A percentile compares a stretch with the other conserved stretches of the same genome.
phyloP scores from a whole-genome alignment of 805 yeast species.

The Wickerhamomyces subpelliculosus region DNA sequence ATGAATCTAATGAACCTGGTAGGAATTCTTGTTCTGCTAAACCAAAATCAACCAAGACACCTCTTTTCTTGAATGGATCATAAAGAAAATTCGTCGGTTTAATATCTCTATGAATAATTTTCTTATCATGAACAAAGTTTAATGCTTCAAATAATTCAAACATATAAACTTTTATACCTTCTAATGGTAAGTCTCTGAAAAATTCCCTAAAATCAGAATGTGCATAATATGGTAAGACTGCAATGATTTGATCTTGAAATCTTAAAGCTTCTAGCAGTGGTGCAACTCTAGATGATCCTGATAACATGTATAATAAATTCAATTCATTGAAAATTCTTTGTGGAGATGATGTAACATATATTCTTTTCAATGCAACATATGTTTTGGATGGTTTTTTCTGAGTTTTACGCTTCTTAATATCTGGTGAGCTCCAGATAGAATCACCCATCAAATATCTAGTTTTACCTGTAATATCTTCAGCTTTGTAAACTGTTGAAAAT shows the following conservation, averaged over 20 bases:
- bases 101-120: slow-evolving; percentile 71
- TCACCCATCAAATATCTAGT: slow-evolving; percentile 28
- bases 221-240: slow-evolving; percentile 84
- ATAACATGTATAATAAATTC: slow-evolving; percentile 60
- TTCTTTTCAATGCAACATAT: slow-evolving; percentile 82
- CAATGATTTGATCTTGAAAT: slow-evolving; percentile 85
- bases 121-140: slow-evolving; percentile 57
- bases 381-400: slow-evolving; percentile 27
- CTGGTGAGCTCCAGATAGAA: slow-evolving; percentile 25
- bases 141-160: slow-evolving; percentile 70
- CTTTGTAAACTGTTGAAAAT: slow-evolving; percentile 79
- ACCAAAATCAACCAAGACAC: slow-evolving; percentile 81
- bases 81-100: slow-evolving; percentile 70
- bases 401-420: slow-evolving; percentile 16
- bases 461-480: slow-evolving; percentile 38
- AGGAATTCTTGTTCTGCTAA: slow-evolving; percentile 43
- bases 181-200: slow-evolving; percentile 69
- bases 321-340: slow-evolving; percentile 85
- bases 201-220: slow-evolving; percentile 89
- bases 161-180: slow-evolving; percentile 77
- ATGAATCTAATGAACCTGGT: slow-evolving; percentile 15
- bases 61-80: slow-evolving; percentile 41
- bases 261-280: slow-evolving; percentile 86
- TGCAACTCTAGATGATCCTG: slow-evolving; percentile 71
- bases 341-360: slow-evolving; percentile 94